Percentiles rank a stretch among this genome's conserved stretches.
phyloP scores from a whole-genome alignment of 345 rosid genomes.

The Syzygium aromaticum region DNA sequence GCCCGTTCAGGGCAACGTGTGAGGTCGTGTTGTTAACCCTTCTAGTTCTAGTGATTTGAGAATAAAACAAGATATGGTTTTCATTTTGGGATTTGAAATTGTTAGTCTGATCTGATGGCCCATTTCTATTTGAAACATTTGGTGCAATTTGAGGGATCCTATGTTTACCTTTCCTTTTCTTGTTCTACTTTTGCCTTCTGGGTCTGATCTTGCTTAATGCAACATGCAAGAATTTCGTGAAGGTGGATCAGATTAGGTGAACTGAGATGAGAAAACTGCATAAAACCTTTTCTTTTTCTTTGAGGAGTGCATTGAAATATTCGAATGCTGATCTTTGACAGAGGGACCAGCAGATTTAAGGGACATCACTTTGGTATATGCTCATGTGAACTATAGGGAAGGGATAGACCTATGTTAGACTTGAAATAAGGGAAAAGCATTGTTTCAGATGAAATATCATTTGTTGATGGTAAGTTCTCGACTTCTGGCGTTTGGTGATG shows the following conservation, averaged over 20 bases:
- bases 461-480: not conserved
- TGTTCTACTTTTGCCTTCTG: not conserved
- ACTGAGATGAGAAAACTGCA: not conserved
- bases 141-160: not conserved
- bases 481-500: not conserved
- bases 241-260: not conserved
- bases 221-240: not conserved
- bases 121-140: not conserved
- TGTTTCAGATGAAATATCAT: not conserved
- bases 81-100: not conserved
- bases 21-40: not conserved
- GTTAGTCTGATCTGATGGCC: not conserved
- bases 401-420: too few relatives aligned
- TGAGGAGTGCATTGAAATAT: not conserved
- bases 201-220: not conserved
- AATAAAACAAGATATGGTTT: not conserved
- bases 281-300: not conserved
- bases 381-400: too few relatives aligned
- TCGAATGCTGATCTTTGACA: not conserved
- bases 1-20: not conserved
- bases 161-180: not conserved
- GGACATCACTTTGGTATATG: not conserved
- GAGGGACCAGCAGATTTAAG: not conserved
- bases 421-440: too few relatives aligned
- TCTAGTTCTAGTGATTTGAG: not conserved